Percentiles rank a stretch among this genome's conserved stretches.
Conservation (phyloP, 306 rosid genomes). For the Dalbergia cultrata region DNA sequence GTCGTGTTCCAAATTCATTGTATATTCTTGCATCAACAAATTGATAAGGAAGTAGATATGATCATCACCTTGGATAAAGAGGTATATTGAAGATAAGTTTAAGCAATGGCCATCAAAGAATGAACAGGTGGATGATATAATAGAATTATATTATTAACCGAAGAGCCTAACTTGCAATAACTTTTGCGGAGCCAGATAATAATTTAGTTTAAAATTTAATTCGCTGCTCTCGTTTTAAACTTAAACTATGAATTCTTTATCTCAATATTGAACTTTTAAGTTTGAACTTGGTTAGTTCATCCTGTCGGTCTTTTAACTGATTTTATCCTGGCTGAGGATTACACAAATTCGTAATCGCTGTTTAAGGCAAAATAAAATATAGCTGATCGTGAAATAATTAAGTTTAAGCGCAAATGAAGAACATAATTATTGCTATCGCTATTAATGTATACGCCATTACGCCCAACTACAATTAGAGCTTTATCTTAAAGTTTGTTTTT, state of each 20-base stretch:
- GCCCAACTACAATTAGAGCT: no score
- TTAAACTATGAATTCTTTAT: no score
- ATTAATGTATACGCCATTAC: no score
- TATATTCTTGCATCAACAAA: constrained; percentile 36
- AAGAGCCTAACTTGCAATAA: background rate
- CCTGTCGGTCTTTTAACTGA: background rate
- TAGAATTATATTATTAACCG: background rate
- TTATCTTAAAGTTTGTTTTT: no score
- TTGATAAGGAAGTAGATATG: constrained; percentile 31
- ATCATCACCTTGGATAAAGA: constrained; percentile 10
- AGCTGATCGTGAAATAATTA: no score
- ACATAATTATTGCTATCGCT: no score
- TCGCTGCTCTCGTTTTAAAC: background rate
- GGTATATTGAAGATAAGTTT: background rate
- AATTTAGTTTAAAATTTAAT: no score
- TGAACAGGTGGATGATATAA: background rate
- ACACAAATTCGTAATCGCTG: no score
- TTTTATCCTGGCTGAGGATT: no score
- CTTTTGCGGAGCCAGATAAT: background rate
- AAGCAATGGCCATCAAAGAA: constrained; percentile 12
- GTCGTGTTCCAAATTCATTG: constrained; percentile 25
- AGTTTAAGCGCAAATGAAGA: no score
- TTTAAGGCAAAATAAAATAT: no score
- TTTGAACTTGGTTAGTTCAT: background rate
- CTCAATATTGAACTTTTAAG: background rate